Conservation (phyloP, 1,139 yeast genomes). For the Debaryomycetaceae sp. region DNA sequence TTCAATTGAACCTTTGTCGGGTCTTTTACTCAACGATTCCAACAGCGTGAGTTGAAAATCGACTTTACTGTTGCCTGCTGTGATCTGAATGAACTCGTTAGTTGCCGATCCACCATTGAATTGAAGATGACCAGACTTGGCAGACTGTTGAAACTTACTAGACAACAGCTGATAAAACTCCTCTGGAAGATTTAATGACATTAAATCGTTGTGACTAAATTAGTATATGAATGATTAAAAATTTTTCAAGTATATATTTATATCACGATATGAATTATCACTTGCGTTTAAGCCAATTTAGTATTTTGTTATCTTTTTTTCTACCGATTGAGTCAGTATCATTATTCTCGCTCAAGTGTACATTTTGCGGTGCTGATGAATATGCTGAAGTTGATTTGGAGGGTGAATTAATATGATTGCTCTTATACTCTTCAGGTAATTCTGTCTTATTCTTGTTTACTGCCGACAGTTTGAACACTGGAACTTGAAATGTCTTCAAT, state of each 20-base stretch:
- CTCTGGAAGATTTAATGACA: conserved; percentile 22
- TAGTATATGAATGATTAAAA: neutral
- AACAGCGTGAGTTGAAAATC: conserved; percentile 31
- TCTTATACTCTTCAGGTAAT: neutral
- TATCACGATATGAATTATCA: conserved; percentile 1
- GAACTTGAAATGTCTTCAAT: neutral
- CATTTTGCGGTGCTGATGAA: neutral
- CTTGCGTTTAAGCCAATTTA: conserved; percentile 16
- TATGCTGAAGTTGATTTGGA: neutral
- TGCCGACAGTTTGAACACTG: neutral
- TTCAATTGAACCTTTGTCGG: conserved; percentile 41
- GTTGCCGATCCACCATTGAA: conserved; percentile 31
- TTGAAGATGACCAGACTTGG: conserved; percentile 18
- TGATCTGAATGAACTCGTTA: conserved; percentile 16
- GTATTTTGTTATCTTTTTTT: conserved; percentile 12
- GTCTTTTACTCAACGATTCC: conserved; percentile 51
- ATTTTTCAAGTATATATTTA: neutral
- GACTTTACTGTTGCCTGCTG: conserved; percentile 16
- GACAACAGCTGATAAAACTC: conserved; percentile 21
- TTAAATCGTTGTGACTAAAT: conserved; percentile 5
- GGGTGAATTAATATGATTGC: neutral
- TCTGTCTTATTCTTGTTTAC: neutral
- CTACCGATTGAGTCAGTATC: conserved; percentile 2
- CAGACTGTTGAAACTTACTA: conserved; percentile 27
- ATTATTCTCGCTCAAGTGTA: too few relatives aligned